Evolutionary conservation across 805 yeast genomes (phyloP), one percentile per base, ranked within the genome.

Genomic region (Barnettozyma sucrosica): DNA sequence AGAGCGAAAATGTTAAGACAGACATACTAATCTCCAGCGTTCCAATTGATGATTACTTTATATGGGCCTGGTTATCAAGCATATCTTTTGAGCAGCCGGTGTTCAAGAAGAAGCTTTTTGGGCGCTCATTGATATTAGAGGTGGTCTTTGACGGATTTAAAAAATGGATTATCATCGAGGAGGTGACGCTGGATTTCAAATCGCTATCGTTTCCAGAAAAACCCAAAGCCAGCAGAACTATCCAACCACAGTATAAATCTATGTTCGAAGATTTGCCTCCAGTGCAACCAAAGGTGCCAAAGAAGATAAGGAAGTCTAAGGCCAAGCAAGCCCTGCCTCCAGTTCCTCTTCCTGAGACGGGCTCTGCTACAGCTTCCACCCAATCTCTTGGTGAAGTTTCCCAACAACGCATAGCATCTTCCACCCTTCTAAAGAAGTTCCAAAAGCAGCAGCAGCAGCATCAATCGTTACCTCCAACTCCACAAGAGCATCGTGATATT

Each of bases 61-160:
- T 88, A 25, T 89, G 96, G 96, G 78, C 96, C 0, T 89, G 96
- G 96, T 70, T 88, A 58, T 79, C 89, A 1, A 76, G 89, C 2
- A 62, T 88, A 21, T 87, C 87, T 0, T 74, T 81, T 28, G 96
- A 89, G 60, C 85, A 86, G 59, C 78, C 89, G 0, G 71, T 75
- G 28, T 64, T 70, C 21, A 80, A 80, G 55, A 85, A 85, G 62
- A 75, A 76, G 28, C 64, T 83, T 2, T 89, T 89, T 68, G 96
- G 96, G 9, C 75, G 93, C 54, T 81, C 95, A 0, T 72, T 87
- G 47, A 87, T 89, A 7, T 77, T 87, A 45, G 96, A 89, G 56
- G 88, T 87, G 39, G 88, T 86, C 40, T 72, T 85, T 54, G 81
- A 81, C 53, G 90, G 81, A 28, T 89, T 72, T 56, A 85, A 76